Base-by-base conservation (phyloP, 2,329 filamentous ascomycete genomes). In the Trichoderma lentiforme region DNA sequence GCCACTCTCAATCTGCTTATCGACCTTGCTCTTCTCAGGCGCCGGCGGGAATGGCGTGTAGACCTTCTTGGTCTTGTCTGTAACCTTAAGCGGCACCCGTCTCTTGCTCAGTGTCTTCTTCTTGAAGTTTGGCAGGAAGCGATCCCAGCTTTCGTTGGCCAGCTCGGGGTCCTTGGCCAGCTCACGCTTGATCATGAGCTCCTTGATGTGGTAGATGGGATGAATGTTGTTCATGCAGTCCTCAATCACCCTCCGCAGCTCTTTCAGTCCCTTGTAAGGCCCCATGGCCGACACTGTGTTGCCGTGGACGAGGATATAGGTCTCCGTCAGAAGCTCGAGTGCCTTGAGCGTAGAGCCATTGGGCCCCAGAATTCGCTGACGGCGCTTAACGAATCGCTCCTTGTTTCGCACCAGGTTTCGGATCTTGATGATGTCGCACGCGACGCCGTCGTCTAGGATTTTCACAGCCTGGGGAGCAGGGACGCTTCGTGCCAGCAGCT, bases 11-110 rank as follows among this genome's bases (percentile, higher is more conserved):
- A 99, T 97, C 87, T 99, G 95, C 82, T 94, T 84, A 83, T 99
- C 96, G 77, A 99, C 89, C 89, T 98, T 99, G 89, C 95, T 98
- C 93, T 97, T 97, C 87, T 99, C 95, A 75, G 95, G 94, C 57
- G 94, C 89, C 7, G 96, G 96, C 63, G 96, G 96, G 90, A 99
- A 99, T 11, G 96, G 95, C 75, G 97, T 99, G 86, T 98, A 99
- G 14, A 87, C 83, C 88, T 97, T 98, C 88, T 95, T 97, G 80
- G 86, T 83, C 88, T 99, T 99, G 86, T 99, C 95, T 69, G 89
- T 94, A 80, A 99, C 91, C 79, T 93, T 94, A 86, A 89, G 89
- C 0, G 96, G 97, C 77, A 91, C 90, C 76, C 90, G 89, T 76
- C 96, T 88, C 85, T 94, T 95, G 84, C 90, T 94, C 75, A 98